Evolutionary conservation across 2,329 filamentous ascomycete genomes (phyloP).

Genomic region (Verticillium nonalfalfae): DNA sequence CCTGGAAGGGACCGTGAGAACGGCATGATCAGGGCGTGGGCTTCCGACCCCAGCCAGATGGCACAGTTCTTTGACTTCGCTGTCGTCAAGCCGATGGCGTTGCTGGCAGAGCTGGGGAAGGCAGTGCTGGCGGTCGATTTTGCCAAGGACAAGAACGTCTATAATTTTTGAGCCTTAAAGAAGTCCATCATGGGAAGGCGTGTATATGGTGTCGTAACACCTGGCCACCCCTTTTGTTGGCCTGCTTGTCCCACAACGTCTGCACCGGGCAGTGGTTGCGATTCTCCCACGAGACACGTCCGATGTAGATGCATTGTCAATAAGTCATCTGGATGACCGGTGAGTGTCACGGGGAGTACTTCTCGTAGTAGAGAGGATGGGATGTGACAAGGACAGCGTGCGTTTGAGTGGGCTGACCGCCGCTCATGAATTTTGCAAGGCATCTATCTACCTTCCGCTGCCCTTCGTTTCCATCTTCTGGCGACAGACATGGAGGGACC

Average conservation of each 20-base stretch:
- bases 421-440: no score
- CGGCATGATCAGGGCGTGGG: constrained; percentile 36
- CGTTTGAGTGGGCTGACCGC: no score
- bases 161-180: not conserved
- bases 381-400: no score
- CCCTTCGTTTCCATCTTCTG: no score
- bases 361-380: no score
- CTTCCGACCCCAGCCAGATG: constrained; percentile 28
- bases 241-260: not conserved
- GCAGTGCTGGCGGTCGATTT: constrained; percentile 36
- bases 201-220: not conserved
- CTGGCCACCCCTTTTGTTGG: not conserved
- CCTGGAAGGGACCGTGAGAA: constrained; percentile 37
- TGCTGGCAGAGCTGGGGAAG: constrained; percentile 38
- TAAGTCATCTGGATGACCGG: no score
- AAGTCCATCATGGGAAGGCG: not conserved
- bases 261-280: no score
- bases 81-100: constrained; percentile 40
- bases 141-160: constrained; percentile 8
- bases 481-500: no score
- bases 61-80: constrained; percentile 40
- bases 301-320: no score
- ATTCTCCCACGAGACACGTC: no score
- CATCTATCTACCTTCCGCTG: no score
- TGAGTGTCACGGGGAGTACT: no score